Conservation (phyloP, 2,329 filamentous ascomycete genomes). For the Fusarium cyanostomum region DNA sequence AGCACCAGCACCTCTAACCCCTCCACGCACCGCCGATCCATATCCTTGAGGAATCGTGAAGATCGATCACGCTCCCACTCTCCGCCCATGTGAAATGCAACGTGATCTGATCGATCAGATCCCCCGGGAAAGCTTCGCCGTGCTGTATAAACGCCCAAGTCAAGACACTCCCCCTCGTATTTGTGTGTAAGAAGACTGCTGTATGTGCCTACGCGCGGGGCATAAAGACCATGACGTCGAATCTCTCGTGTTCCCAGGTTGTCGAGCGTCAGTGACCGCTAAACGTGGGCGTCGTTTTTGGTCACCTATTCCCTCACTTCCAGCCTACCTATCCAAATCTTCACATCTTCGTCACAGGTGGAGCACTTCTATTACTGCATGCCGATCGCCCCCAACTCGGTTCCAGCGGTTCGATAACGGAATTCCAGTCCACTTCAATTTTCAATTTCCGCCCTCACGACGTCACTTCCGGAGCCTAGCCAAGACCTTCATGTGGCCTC, state of each 20-base stretch:
- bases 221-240: conserved; percentile 27
- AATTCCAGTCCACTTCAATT: conserved; percentile 17
- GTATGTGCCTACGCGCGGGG: conserved; percentile 31
- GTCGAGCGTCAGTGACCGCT: conserved; percentile 4
- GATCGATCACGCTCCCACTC: conserved; percentile 5
- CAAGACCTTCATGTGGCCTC: not conserved
- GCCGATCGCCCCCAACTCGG: conserved; percentile 19
- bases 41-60: conserved; percentile 13
- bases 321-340: conserved; percentile 14
- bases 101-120: conserved; percentile 37
- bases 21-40: conserved; percentile 22
- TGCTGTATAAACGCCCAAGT: conserved; percentile 23
- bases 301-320: not conserved
- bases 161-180: conserved; percentile 8
- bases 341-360: conserved; percentile 21
- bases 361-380: conserved; percentile 13
- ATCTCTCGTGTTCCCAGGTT: not conserved
- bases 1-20: not conserved
- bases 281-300: conserved; percentile 4
- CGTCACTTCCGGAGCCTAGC: conserved; percentile 10
- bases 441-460: conserved; percentile 20
- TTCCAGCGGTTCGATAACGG: conserved; percentile 22
- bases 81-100: conserved; percentile 31
- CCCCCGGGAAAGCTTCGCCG: conserved; percentile 31
- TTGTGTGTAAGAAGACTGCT: not conserved